Evolutionary conservation across 164 flowering plant genomes (phyloP).

Genomic region (Vitis cinerea): DNA sequence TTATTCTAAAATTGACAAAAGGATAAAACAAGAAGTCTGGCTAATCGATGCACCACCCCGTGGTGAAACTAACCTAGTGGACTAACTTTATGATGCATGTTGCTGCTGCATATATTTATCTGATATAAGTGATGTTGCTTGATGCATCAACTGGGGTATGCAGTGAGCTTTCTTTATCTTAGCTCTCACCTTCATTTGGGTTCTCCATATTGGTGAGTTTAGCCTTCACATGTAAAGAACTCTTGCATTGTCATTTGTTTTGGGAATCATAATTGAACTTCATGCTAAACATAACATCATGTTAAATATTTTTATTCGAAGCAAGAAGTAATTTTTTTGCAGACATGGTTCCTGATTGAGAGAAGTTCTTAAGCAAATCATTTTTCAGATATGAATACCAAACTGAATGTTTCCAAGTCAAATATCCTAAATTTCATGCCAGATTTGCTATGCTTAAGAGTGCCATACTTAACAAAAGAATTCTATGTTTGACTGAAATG

Average conservation of each 20-base stretch:
- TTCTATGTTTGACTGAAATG: background rate
- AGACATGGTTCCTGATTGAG: background rate
- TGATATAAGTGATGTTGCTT: too few relatives aligned
- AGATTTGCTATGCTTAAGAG: background rate
- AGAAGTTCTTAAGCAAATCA: background rate
- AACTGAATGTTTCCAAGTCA: too few relatives aligned
- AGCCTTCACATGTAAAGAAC: background rate
- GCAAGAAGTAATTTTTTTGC: background rate
- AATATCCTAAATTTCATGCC: background rate
- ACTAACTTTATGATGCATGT: too few relatives aligned
- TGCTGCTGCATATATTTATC: too few relatives aligned
- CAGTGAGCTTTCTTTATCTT: slow-evolving; percentile 1
- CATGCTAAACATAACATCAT: background rate
- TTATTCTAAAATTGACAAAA: background rate
- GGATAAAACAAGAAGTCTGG: background rate
- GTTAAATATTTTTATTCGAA: background rate
- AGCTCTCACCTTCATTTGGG: background rate
- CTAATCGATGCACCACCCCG: too few relatives aligned
- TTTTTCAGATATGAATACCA: background rate
- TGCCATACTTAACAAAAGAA: background rate
- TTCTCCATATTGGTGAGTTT: slow-evolving; percentile 1
- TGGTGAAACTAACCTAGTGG: too few relatives aligned
- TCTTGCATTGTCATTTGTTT: background rate
- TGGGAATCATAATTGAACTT: slow-evolving; percentile 1
- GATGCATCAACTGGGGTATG: background rate